A percentile compares a stretch with the other conserved stretches of the same genome.
These are phyloP conservation scores for Marasmius fiardii DNA, from an alignment of 1,284 basidiomycete genomes.

Conservation along the genomic window DNA sequence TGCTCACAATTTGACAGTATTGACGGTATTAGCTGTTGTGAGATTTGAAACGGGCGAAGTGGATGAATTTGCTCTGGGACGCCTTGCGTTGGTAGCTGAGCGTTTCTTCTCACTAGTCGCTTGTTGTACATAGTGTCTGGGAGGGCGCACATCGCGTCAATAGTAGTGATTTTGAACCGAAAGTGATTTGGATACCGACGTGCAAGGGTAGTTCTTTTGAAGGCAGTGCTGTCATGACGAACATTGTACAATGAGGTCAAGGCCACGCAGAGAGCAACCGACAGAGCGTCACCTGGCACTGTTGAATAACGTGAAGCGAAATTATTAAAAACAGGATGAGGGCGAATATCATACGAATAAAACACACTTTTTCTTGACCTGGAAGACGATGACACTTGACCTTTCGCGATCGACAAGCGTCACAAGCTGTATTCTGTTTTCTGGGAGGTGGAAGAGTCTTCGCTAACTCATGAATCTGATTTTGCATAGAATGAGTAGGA, in stretches of 20 bases:
- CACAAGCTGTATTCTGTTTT: slow-evolving; percentile 90
- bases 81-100: slow-evolving; percentile 46
- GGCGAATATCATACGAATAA: slow-evolving; percentile 13
- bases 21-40: neutral
- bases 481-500: slow-evolving; percentile 63
- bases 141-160: slow-evolving; percentile 14
- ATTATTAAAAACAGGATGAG: slow-evolving; percentile 16
- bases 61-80: slow-evolving; percentile 54
- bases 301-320: slow-evolving; percentile 10
- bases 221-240: slow-evolving; percentile 59
- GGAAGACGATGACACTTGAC: slow-evolving; percentile 79
- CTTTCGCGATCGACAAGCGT: slow-evolving; percentile 82
- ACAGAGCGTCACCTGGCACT: slow-evolving; percentile 60
- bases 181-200: slow-evolving; percentile 44
- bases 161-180: slow-evolving; percentile 13
- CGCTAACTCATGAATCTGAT: slow-evolving; percentile 72
- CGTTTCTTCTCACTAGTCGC: slow-evolving; percentile 81
- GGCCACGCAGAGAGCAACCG: slow-evolving; percentile 5
- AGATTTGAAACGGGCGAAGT: slow-evolving; percentile 20
- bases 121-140: slow-evolving; percentile 74
- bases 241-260: slow-evolving; percentile 13
- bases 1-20: neutral
- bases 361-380: slow-evolving; percentile 70
- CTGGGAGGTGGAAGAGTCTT: slow-evolving; percentile 72
- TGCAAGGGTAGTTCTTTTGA: slow-evolving; percentile 81